Percentiles rank a stretch among this genome's conserved stretches.
Evolutionary conservation across 2,329 filamentous ascomycete genomes (phyloP).

Genomic region (Colletotrichum sp.): DNA sequence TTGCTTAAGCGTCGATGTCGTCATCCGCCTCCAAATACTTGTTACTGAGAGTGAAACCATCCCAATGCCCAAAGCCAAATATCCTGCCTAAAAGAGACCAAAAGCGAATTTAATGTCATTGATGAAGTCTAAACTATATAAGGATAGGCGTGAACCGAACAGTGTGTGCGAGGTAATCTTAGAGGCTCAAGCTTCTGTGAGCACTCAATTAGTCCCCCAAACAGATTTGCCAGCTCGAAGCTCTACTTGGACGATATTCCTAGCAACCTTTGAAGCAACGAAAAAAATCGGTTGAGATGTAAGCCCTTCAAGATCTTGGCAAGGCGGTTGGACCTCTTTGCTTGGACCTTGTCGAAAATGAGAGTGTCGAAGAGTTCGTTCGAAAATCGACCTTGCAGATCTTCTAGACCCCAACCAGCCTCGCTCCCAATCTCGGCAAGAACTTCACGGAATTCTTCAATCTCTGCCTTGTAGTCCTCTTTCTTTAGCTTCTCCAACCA

Average conservation of each 20-base stretch:
- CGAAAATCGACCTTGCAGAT: slow-evolving; percentile 43
- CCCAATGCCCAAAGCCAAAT: not conserved
- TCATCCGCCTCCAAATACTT: not conserved
- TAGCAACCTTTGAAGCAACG: not conserved
- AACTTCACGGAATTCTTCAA: slow-evolving; percentile 37
- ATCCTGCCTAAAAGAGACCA: not conserved
- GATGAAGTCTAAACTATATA: not conserved
- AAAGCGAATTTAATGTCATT: not conserved
- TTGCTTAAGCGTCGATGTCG: not conserved
- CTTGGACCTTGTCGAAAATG: slow-evolving; percentile 21
- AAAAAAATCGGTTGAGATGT: not conserved
- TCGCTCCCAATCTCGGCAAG: slow-evolving; percentile 38
- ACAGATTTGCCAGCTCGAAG: not conserved
- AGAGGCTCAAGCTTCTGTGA: not conserved
- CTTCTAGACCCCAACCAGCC: slow-evolving; percentile 43
- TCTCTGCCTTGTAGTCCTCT: slow-evolving; percentile 42
- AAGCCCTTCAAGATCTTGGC: not conserved
- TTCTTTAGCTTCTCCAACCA: slow-evolving; percentile 36
- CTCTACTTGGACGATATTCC: not conserved
- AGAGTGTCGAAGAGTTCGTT: slow-evolving; percentile 42
- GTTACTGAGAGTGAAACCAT: not conserved
- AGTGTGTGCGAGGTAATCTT: not conserved
- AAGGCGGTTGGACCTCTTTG: not conserved
- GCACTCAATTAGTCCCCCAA: not conserved
- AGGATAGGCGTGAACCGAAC: not conserved